Evolutionary conservation across 106 monocot species (phyloP), one percentile per base, ranked within the genome.

Genomic region (Agapanthus africanus): DNA sequence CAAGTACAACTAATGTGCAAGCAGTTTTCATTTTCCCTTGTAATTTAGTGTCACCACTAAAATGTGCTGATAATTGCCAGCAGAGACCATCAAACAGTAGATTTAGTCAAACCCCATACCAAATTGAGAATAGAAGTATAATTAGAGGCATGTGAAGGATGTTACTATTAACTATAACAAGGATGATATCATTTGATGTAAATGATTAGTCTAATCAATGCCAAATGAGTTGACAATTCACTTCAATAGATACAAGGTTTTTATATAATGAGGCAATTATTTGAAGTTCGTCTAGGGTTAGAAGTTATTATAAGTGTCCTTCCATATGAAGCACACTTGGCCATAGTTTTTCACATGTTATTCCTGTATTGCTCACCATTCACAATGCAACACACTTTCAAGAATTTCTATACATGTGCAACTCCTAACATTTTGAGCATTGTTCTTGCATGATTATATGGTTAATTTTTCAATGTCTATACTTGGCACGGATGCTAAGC

Each of bases 171-270:
- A 18, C 41, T 27, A 42, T 66, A 18, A 44, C 40, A 66, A 66
- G 39, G 66, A 68, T 50, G 68, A 68, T 47, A 47, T 47, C 46
- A 47, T 47, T n/a, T 0, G 46, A 47, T 68, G 68, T 68, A 8
- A 68, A 18, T 33, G 68, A 68, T 33, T 32, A 47, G 68, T 50
- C 33, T 39, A 68, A 68, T 32, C 68, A 31, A 26, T 32, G 18
- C 7, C 18, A 31, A 34, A 68, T 46, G 49, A 50, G 68, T 32
- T 16, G 49, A 49, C 68, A 50, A 34, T 50, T 16, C 49, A 10
- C 33, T 66, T 39, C 39, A 41, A 35, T n/a, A 44, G 6, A 41
- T 11, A 66, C 23, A 14, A 8, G 21, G 18, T 32, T 1, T 61
- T 34, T 61, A 35, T 61, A 30, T 28, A 56, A 52, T 52, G 21